These are phyloP conservation scores for Rosa hybrid DNA, from an alignment of 331 rosid species.

Conservation along the genomic window DNA sequence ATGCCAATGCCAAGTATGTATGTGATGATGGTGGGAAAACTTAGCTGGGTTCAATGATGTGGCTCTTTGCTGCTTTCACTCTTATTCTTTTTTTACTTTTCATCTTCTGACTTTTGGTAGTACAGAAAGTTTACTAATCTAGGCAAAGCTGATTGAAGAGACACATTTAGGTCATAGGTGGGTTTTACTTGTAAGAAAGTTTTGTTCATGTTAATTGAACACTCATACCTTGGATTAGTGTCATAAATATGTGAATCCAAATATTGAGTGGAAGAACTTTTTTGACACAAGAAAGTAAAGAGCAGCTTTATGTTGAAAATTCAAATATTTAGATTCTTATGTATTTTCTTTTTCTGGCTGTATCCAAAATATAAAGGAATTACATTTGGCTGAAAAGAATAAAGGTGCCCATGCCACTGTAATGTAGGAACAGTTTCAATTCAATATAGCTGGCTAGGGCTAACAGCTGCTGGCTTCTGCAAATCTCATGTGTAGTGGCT, in stretches of 20 bases:
- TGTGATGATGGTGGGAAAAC: constrained; percentile 9
- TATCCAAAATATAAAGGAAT: neutral
- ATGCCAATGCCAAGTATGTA: neutral
- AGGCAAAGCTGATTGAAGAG: constrained; percentile 7
- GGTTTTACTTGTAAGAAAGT: neutral
- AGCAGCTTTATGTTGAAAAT: neutral
- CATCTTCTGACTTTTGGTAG: constrained; percentile 12
- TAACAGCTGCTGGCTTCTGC: neutral
- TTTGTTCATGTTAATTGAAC: neutral
- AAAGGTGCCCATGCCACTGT: constrained; percentile 3
- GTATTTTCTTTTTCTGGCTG: neutral
- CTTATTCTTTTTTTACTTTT: constrained; percentile 11
- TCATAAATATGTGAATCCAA: neutral
- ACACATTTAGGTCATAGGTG: neutral
- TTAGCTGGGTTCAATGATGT: neutral
- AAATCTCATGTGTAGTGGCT: constrained; percentile 7
- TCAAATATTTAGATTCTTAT: neutral
- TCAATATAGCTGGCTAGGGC: neutral
- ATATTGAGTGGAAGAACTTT: neutral
- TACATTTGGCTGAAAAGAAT: neutral
- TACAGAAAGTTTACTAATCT: constrained; percentile 9
- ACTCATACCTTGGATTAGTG: neutral
- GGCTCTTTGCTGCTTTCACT: neutral
- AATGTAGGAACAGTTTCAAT: constrained; percentile 13
- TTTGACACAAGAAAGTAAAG: neutral